Evolutionary conservation across 305 asterid genomes (phyloP).

Genomic region (Fraxinus sp.): DNA sequence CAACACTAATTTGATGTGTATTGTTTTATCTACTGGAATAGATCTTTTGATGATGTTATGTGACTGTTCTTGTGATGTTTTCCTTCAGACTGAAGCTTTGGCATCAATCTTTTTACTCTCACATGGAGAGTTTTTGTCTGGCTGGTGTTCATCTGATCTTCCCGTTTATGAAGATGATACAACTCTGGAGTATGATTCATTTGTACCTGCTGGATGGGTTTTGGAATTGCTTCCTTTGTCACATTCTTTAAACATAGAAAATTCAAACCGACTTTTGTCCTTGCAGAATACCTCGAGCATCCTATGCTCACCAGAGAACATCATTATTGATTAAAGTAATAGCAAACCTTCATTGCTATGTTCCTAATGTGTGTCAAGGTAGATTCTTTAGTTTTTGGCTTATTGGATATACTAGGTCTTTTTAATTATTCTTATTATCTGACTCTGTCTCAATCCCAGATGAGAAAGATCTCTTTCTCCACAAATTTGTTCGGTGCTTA

Average conservation of each 20-base stretch:
- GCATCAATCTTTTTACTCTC: slow-evolving; percentile 65
- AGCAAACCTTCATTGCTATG: slow-evolving; percentile 96
- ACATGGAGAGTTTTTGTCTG: slow-evolving; percentile 80
- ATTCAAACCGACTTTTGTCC: slow-evolving; percentile 34
- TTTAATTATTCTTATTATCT: slow-evolving; percentile 8
- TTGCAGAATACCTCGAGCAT: slow-evolving; percentile 61
- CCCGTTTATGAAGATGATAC: slow-evolving; percentile 81
- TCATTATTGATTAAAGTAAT: slow-evolving; percentile 88
- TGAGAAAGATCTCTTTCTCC: slow-evolving; percentile 93
- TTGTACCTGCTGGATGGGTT: slow-evolving; percentile 45
- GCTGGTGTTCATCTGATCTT: slow-evolving; percentile 95
- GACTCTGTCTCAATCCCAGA: slow-evolving; percentile 49
- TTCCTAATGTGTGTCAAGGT: slow-evolving; percentile 95
- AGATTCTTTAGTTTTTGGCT: slow-evolving; percentile 26
- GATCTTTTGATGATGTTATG: slow-evolving; percentile 19
- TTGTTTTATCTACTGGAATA: slow-evolving; percentile 14
- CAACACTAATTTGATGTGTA: slow-evolving; percentile 12
- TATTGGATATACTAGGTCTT: slow-evolving; percentile 16
- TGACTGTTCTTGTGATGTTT: slow-evolving; percentile 27
- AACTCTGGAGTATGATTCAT: slow-evolving; percentile 65
- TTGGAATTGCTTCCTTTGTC: slow-evolving; percentile 28
- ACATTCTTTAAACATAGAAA: slow-evolving; percentile 19
- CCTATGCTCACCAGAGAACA: slow-evolving; percentile 88
- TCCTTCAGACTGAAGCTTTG: slow-evolving; percentile 83
- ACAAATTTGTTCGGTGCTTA: slow-evolving; percentile 69